Conservation (phyloP, 1,284 basidiomycete species). For the Ganoderma lucidum region DNA sequence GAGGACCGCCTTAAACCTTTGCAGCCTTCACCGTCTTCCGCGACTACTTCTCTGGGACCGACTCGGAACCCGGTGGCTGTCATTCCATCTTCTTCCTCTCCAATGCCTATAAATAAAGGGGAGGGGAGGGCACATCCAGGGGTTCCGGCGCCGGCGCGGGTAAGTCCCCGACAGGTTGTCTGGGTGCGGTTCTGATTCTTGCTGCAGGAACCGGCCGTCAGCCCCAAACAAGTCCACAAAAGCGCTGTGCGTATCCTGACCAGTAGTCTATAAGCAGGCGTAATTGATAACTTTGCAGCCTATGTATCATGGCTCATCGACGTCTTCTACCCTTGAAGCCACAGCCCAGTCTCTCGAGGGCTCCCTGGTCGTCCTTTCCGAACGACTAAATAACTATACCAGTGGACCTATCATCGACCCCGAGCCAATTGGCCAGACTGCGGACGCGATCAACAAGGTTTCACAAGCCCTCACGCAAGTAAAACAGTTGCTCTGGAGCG, state of each 20-base stretch:
- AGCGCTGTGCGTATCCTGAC: constrained; percentile 4
- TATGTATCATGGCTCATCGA: constrained; percentile 24
- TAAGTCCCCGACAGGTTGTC: constrained; percentile 5
- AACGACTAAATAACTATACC: constrained; percentile 56
- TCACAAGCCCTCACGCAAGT: constrained; percentile 68
- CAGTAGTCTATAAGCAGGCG: constrained; percentile 6
- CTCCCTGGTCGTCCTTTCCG: constrained; percentile 61
- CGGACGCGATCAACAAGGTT: constrained; percentile 76
- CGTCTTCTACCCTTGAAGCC: constrained; percentile 44
- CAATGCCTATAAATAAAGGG: constrained; percentile 17
- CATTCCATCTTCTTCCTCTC: constrained; percentile 3
- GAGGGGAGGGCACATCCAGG: constrained; percentile 16
- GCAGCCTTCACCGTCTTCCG: constrained; percentile 15
- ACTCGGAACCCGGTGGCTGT: not conserved
- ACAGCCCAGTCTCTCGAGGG: constrained; percentile 59
- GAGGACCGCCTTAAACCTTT: constrained; percentile 55
- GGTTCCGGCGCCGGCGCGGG: not conserved
- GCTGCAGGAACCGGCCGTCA: not conserved
- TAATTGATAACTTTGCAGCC: constrained; percentile 24
- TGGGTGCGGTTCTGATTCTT: not conserved
- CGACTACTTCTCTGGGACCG: constrained; percentile 13
- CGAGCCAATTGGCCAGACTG: constrained; percentile 60
- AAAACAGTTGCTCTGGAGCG: constrained; percentile 57
- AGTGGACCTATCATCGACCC: constrained; percentile 54
- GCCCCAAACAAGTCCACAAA: not conserved